Conservation (phyloP, 2,329 filamentous ascomycete genomes). For the Leptographium lundbergii region DNA sequence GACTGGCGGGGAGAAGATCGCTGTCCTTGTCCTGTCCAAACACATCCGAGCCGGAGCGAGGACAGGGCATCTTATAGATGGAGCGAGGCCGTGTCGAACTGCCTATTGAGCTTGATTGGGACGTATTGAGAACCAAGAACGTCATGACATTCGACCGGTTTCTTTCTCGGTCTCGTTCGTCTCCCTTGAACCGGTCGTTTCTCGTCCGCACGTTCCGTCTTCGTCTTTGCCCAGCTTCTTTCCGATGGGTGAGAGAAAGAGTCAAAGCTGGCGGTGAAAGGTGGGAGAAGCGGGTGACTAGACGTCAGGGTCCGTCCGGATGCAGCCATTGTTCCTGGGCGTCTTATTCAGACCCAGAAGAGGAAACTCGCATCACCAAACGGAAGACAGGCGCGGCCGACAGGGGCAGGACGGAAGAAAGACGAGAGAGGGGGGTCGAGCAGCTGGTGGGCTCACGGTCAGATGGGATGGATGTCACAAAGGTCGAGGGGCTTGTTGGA, state of each 20-base stretch:
- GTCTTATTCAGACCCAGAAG: conserved; percentile 4
- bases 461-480: not conserved
- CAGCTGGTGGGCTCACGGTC: not conserved
- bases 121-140: conserved; percentile 1
- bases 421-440: not conserved
- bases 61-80: not conserved
- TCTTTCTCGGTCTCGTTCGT: not conserved
- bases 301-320: not conserved
- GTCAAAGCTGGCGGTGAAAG: not conserved
- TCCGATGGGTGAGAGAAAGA: not conserved
- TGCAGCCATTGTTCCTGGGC: not conserved
- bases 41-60: too few relatives aligned
- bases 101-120: not conserved
- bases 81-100: not conserved
- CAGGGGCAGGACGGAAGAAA: not conserved
- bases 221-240: not conserved
- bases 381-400: not conserved
- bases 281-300: not conserved
- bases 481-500: not conserved
- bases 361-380: not conserved
- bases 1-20: too few relatives aligned
- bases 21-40: not conserved
- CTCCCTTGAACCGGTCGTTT: not conserved
- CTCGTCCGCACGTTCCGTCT: not conserved
- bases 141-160: not conserved